Conservation (phyloP, 306 rosid genomes). For the cucumber (Cucumis sativus) region DNA sequence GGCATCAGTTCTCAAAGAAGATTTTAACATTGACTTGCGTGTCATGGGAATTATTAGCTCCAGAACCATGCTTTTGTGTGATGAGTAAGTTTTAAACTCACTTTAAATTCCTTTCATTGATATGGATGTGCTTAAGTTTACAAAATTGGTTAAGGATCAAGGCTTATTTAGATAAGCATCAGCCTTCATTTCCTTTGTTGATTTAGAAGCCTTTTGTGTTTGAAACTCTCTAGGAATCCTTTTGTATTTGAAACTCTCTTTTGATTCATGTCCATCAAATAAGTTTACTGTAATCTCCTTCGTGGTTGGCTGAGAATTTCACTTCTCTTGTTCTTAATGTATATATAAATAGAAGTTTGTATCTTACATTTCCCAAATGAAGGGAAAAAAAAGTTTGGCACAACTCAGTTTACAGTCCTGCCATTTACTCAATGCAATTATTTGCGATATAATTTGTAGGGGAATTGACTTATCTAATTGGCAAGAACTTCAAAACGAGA, state of each 20-base stretch:
- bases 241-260: neutral
- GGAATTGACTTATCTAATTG: conserved; percentile 73
- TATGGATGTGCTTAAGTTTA: neutral
- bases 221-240: neutral
- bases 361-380: neutral
- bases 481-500: conserved; percentile 56
- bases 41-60: conserved; percentile 86
- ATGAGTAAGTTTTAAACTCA: conserved; percentile 47
- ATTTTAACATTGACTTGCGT: conserved; percentile 88
- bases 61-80: conserved; percentile 70
- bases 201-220: neutral
- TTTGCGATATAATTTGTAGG: conserved; percentile 27
- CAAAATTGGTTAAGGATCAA: neutral
- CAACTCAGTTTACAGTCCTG: neutral
- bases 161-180: neutral
- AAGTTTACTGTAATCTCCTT: neutral
- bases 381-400: neutral
- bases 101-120: conserved; percentile 2
- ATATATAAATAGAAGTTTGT: neutral
- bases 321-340: neutral
- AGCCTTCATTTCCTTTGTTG: neutral
- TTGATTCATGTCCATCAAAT: neutral
- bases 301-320: neutral
- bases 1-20: conserved; percentile 85
- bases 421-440: conserved; percentile 1